These are phyloP conservation scores for Sclerotinia borealis DNA, from an alignment of 2,329 filamentous ascomycete species.

Conservation along the genomic window DNA sequence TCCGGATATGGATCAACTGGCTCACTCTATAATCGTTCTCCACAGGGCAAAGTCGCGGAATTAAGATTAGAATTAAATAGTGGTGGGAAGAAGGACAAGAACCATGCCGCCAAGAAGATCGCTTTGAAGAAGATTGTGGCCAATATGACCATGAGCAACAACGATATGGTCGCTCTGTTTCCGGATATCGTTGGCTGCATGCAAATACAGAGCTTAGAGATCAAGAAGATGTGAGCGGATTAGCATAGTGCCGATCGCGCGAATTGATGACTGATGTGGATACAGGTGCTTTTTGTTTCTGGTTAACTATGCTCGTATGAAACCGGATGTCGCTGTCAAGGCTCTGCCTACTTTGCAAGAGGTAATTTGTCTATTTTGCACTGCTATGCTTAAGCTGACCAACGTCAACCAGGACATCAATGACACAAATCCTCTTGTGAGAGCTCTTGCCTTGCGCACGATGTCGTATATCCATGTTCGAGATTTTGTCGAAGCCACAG, in stretches of 20 bases:
- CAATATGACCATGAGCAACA: conserved; percentile 99
- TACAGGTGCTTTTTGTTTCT: conserved; percentile 92
- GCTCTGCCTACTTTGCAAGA: conserved; percentile 81
- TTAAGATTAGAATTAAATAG: conserved; percentile 88
- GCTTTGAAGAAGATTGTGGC: conserved; percentile 98
- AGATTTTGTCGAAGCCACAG: conserved; percentile 88
- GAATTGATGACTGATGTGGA: conserved; percentile 15
- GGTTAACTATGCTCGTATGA: conserved; percentile 93
- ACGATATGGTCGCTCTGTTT: conserved; percentile 97
- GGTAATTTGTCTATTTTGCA: conserved; percentile 42
- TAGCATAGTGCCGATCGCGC: neutral
- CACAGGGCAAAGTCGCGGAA: conserved; percentile 98
- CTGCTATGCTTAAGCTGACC: neutral
- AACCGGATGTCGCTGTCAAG: conserved; percentile 89
- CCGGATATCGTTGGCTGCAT: conserved; percentile 94
- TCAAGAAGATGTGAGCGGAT: conserved; percentile 89
- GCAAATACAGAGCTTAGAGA: conserved; percentile 89
- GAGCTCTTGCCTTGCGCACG: conserved; percentile 85
- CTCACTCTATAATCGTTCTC: conserved; percentile 34
- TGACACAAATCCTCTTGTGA: conserved; percentile 84
- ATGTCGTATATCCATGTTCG: conserved; percentile 97
- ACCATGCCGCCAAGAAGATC: conserved; percentile 90
- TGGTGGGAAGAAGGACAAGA: conserved; percentile 97
- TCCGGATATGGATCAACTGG: conserved; percentile 19
- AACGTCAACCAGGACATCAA: conserved; percentile 70